Evolutionary conservation across 1,139 yeast genomes (phyloP).

Genomic region (Yamadazyma trypodendri): DNA sequence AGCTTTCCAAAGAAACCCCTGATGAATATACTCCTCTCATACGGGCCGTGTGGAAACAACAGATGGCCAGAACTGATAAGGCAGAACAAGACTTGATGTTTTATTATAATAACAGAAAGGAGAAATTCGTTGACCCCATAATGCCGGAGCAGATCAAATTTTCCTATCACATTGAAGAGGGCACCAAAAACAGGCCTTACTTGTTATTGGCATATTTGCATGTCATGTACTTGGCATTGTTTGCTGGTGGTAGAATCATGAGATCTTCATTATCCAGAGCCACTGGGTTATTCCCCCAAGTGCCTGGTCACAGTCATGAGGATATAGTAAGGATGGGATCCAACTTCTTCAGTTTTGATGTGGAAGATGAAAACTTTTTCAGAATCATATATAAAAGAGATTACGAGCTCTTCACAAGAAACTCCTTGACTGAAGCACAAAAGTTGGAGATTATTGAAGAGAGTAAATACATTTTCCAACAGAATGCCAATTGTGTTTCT

Average conservation of each 20-base stretch:
- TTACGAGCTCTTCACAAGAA: slow-evolving; percentile 74
- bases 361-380: slow-evolving; percentile 64
- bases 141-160: slow-evolving; percentile 64
- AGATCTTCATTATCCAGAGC: slow-evolving; percentile 65
- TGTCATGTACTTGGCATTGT: slow-evolving; percentile 79
- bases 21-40: slow-evolving; percentile 44
- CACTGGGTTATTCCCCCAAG: slow-evolving; percentile 72
- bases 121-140: slow-evolving; percentile 56
- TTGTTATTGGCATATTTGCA: slow-evolving; percentile 80
- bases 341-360: slow-evolving; percentile 70
- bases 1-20: slow-evolving; percentile 34
- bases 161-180: slow-evolving; percentile 55
- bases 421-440: slow-evolving; percentile 63
- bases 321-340: slow-evolving; percentile 64
- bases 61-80: slow-evolving; percentile 59
- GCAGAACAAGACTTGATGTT: slow-evolving; percentile 64
- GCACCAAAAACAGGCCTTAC: slow-evolving; percentile 63
- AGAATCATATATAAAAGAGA: slow-evolving; percentile 70
- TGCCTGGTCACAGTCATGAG: slow-evolving; percentile 59
- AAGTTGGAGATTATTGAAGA: slow-evolving; percentile 71
- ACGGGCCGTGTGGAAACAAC: slow-evolving; percentile 66
- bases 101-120: slow-evolving; percentile 55
- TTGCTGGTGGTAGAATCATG: slow-evolving; percentile 83
- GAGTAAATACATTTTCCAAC: slow-evolving; percentile 61
- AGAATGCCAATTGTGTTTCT: slow-evolving; percentile 57